phyloP scores from a whole-genome alignment of 441 rosid species.

The Gossypium davidsonii region DNA sequence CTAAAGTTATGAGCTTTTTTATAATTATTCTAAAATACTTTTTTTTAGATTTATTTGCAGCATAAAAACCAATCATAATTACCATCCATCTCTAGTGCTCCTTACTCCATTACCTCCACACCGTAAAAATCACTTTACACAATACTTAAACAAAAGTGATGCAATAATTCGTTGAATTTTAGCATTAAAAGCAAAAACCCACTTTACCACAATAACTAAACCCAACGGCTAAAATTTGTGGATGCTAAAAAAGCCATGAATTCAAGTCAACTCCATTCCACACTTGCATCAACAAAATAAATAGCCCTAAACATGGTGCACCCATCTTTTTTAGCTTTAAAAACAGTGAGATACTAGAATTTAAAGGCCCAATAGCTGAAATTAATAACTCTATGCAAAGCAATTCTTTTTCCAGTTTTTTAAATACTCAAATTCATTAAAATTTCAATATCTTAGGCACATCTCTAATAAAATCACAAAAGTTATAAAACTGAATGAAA shows the following conservation, averaged over 20 bases:
- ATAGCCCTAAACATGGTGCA: neutral
- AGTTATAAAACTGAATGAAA: neutral
- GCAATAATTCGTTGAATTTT: neutral
- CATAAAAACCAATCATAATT: too few relatives aligned
- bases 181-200: neutral
- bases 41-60: too few relatives aligned
- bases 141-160: too few relatives aligned
- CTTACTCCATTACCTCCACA: too few relatives aligned
- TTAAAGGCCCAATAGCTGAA: neutral
- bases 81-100: too few relatives aligned
- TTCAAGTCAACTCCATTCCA: neutral
- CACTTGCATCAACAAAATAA: neutral
- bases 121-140: too few relatives aligned
- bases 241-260: neutral
- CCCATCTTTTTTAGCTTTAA: neutral
- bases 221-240: neutral
- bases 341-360: neutral
- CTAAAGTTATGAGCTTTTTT: accelerated
- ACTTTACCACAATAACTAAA: too few relatives aligned
- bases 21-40: too few relatives aligned
- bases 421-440: neutral
- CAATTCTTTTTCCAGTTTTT: neutral
- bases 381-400: neutral
- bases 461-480: constrained; percentile 19
- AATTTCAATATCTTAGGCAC: neutral